A percentile compares a stretch with the other conserved stretches of the same genome.
Evolutionary conservation across 1,284 basidiomycete genomes (phyloP).

Genomic region (Hypsizygus ulmarius): DNA sequence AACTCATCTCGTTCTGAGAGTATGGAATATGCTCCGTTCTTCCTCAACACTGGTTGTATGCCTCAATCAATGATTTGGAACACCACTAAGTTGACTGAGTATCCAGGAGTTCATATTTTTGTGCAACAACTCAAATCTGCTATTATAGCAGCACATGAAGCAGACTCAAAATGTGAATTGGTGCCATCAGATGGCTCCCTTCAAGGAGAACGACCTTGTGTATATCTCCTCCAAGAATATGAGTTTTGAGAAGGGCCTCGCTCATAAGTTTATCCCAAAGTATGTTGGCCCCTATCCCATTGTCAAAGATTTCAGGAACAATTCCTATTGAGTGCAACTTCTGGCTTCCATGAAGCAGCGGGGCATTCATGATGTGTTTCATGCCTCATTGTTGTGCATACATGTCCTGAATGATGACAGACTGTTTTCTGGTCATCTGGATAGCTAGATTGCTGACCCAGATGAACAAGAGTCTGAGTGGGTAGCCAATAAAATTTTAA

Average conservation of each 20-base stretch:
- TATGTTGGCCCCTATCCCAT: slow-evolving; percentile 1
- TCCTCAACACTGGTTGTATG: too few species aligned
- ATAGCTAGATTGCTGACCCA: not conserved
- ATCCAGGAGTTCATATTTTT: not conserved
- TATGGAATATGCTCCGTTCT: too few species aligned
- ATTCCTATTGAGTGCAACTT: slow-evolving; percentile 1
- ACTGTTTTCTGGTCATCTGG: not conserved
- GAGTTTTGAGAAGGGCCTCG: slow-evolving; percentile 7
- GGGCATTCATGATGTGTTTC: slow-evolving; percentile 7
- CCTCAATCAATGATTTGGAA: not conserved
- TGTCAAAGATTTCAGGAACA: slow-evolving; percentile 4
- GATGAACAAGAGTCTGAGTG: not conserved
- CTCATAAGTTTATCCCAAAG: slow-evolving; percentile 1
- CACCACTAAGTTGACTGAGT: not conserved
- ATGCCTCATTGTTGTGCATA: not conserved
- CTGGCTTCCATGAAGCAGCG: not conserved
- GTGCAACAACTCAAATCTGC: not conserved
- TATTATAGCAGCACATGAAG: not conserved
- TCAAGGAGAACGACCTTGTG: not conserved
- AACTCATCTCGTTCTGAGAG: too few species aligned
- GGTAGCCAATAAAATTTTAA: not conserved
- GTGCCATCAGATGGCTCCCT: not conserved
- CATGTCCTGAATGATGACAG: not conserved
- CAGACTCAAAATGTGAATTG: not conserved
- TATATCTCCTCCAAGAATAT: slow-evolving; percentile 18